phyloP scores from a whole-genome alignment of 306 rosid genomes.

The Herpetospermum pedunculosum region DNA sequence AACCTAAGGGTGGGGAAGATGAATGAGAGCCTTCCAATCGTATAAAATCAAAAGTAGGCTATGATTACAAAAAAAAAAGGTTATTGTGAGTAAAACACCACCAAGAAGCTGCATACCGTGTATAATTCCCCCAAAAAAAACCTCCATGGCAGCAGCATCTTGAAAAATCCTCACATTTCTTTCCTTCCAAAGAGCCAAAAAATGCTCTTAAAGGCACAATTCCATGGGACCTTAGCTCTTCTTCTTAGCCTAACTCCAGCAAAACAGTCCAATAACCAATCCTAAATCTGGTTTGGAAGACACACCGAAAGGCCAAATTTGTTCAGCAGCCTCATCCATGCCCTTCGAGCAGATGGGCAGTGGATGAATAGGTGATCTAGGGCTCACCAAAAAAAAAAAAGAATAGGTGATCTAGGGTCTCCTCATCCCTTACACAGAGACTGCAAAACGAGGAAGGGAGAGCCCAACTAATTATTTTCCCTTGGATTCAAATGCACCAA shows the following conservation, averaged over 20 bases:
- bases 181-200: background rate
- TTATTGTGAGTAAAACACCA: background rate
- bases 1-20: background rate
- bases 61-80: background rate
- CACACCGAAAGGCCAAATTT: too few species aligned
- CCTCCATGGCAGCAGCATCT: background rate
- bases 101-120: background rate
- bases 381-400: too few species aligned
- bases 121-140: background rate
- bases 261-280: too few species aligned
- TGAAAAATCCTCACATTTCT: background rate
- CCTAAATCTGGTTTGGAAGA: too few species aligned
- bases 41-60: background rate
- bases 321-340: too few species aligned
- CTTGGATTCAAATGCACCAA: background rate
- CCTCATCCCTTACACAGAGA: background rate
- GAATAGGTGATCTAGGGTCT: background rate
- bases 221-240: background rate
- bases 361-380: background rate
- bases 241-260: background rate
- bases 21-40: background rate
- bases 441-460: background rate
- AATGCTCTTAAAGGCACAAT: background rate
- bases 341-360: background rate
- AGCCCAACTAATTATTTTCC: too few species aligned